A percentile compares a stretch with the other conserved stretches of the same genome.
Conservation (phyloP, 176 grass and related monocot species). For the Cenchrus purpureus region DNA sequence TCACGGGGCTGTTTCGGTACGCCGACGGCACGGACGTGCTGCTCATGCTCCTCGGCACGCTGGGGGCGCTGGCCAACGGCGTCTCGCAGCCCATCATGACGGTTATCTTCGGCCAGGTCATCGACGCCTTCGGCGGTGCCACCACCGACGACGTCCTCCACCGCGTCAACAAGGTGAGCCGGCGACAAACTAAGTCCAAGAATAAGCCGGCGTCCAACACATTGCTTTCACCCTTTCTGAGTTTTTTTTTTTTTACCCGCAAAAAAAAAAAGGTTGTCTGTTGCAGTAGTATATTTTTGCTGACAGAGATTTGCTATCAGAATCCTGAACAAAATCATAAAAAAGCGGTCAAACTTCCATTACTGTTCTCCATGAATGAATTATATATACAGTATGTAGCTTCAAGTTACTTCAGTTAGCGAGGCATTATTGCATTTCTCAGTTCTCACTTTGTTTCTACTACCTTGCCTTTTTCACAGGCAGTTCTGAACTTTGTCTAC, state of each 20-base stretch:
- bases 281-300: too few relatives aligned
- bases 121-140: slow-evolving; percentile 56
- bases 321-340: too few relatives aligned
- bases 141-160: slow-evolving; percentile 33
- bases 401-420: too few relatives aligned
- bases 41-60: slow-evolving; percentile 50
- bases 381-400: too few relatives aligned
- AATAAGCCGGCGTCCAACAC: too few relatives aligned
- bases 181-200: too few relatives aligned
- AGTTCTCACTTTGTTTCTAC: background rate
- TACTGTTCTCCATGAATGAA: too few relatives aligned
- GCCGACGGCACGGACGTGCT: slow-evolving; percentile 49
- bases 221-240: too few relatives aligned
- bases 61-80: slow-evolving; percentile 52
- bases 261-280: too few relatives aligned
- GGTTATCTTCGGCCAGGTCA: slow-evolving; percentile 55
- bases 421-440: background rate
- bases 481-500: slow-evolving; percentile 55
- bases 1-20: slow-evolving; percentile 41
- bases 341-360: too few relatives aligned
- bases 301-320: too few relatives aligned
- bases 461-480: slow-evolving; percentile 22
- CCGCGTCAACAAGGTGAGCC: slow-evolving; percentile 50
- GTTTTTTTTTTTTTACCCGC: too few relatives aligned
- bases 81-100: slow-evolving; percentile 62